Evolutionary conservation across 441 rosid genomes (phyloP).

Genomic region (Heliophila coronopifolia): DNA sequence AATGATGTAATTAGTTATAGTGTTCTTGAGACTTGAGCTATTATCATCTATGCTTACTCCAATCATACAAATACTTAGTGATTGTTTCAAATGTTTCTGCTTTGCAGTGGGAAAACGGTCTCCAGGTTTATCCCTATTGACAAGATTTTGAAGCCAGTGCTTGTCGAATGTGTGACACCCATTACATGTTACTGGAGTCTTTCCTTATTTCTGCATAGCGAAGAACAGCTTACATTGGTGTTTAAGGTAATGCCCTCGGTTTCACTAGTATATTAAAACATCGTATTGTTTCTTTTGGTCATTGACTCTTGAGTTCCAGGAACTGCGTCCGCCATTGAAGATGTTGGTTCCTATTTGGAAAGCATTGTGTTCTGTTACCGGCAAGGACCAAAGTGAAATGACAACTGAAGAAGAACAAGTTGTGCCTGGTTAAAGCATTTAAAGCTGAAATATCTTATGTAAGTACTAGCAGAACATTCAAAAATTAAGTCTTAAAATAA

Average conservation of each 20-base stretch:
- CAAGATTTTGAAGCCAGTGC: conserved; percentile 70
- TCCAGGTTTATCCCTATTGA: conserved; percentile 58
- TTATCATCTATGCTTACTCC: background rate
- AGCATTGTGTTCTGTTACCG: conserved; percentile 55
- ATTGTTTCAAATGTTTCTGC: background rate
- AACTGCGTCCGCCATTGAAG: conserved; percentile 68
- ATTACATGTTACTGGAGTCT: conserved; percentile 82
- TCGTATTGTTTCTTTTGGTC: no score
- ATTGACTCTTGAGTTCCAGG: conserved; percentile 34
- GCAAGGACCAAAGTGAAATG: conserved; percentile 30
- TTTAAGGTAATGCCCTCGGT: conserved; percentile 60
- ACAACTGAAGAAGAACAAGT: conserved; percentile 8
- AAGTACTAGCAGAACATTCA: no score
- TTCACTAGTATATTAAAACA: no score
- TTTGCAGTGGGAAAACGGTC: conserved; percentile 50
- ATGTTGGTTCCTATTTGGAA: conserved; percentile 82
- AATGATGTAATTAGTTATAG: background rate
- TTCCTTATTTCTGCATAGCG: conserved; percentile 55
- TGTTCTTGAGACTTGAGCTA: background rate
- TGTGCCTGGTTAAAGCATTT: conserved; percentile 1
- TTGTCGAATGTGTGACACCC: conserved; percentile 70
- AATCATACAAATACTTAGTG: background rate
- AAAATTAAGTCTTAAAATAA: no score
- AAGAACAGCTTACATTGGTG: conserved; percentile 56
- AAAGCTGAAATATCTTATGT: background rate